Evolutionary conservation across 2,329 filamentous ascomycete species (phyloP), one percentile per base, ranked within the genome.

Genomic region (Venturia asperata): DNA sequence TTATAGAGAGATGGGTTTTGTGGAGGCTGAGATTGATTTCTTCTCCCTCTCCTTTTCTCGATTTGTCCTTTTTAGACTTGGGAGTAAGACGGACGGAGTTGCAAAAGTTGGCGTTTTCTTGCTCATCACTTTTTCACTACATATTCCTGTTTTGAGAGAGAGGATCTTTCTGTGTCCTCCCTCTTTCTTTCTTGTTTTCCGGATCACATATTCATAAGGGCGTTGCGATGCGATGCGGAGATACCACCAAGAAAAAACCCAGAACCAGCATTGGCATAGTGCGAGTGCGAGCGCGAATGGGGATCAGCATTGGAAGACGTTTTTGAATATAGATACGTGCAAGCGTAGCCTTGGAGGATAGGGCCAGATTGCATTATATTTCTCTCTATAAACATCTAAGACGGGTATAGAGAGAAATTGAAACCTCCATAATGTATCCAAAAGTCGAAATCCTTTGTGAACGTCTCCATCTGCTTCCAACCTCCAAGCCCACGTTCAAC

Each of bases 241-340:
- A 58, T 58, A 58, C 52, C 52, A 58, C 30, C 45, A 27, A 5
- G 24, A n/a, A 37, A 58, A 58, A 15, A 41, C 11, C 11, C 52
- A 56, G 27, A 56, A 19, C 34, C 34, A n/a, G 52, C 52, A 56
- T 56, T 56, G 24, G 49, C 24, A 55, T 55, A 19, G 24, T 30
- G 27, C 24, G 49, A 30, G 49, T 30, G 27, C 24, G 49, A 55
- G 19, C 11, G 15, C 39, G 39, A 41, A 41, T 11, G 5, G 11
- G 6, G 5, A 10, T 3, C 2, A 30, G 49, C 49, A 55, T 30
- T 34, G n/a, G 27, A 30, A 34, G 2, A 15, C 4, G 30, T 34
- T 34, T 34, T 34, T 34, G 30, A 3, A 34, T 34, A 34, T 34
- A n/a, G n/a, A n/a, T n/a, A n/a, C n/a, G n/a, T n/a, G n/a, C n/a